Conservation (phyloP, 495 filamentous ascomycete species). For the Penicillium diatomitis region DNA sequence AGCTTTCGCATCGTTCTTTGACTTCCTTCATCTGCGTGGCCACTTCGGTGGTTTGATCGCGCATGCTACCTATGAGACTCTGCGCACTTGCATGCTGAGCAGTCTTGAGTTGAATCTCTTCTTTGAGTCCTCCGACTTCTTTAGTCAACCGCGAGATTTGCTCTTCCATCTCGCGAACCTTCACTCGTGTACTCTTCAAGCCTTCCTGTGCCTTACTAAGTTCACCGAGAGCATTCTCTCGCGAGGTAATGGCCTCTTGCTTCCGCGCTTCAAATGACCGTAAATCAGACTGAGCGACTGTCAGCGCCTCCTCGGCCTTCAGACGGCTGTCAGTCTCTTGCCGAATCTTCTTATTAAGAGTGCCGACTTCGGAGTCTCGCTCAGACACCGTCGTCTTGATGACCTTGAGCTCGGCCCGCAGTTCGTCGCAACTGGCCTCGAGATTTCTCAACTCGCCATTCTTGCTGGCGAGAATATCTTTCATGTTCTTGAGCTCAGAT, state of each 20-base stretch:
- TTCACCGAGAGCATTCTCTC: constrained; percentile 58
- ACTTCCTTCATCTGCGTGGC: constrained; percentile 91
- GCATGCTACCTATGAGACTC: constrained; percentile 79
- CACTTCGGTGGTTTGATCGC: constrained; percentile 80
- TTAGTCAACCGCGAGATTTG: constrained; percentile 54
- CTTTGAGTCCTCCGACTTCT: constrained; percentile 57
- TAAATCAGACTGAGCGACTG: constrained; percentile 61
- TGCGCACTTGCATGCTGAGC: constrained; percentile 82
- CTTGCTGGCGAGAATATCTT: constrained; percentile 62
- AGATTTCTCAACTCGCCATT: constrained; percentile 59
- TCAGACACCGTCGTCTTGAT: constrained; percentile 60
- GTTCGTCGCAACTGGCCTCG: constrained; percentile 71
- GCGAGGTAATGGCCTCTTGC: constrained; percentile 61
- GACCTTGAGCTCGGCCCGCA: constrained; percentile 61
- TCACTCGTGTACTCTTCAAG: constrained; percentile 49
- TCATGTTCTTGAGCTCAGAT: constrained; percentile 56
- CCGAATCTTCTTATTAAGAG: constrained; percentile 63
- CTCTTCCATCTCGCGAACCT: constrained; percentile 62
- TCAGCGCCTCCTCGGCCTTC: constrained; percentile 67
- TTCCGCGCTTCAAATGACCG: constrained; percentile 67
- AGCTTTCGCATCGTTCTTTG: constrained; percentile 65
- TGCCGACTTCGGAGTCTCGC: constrained; percentile 66
- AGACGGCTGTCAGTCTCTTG: constrained; percentile 63
- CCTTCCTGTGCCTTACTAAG: constrained; percentile 64
- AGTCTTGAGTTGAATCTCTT: constrained; percentile 75